Evolutionary conservation across 129 eudicot species (phyloP).

Genomic region (Arctium lappa): DNA sequence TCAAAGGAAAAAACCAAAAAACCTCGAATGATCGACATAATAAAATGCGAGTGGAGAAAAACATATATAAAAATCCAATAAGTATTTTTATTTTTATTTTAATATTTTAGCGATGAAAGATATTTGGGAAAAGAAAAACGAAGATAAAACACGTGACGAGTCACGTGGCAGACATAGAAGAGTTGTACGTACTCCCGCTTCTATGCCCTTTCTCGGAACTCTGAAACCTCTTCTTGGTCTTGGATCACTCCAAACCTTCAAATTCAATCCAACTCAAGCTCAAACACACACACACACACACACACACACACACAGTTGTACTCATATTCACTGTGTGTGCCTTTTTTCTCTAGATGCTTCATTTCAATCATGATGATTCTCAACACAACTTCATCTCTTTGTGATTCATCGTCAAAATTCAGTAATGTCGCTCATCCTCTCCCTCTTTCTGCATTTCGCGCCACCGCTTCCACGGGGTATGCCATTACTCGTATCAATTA

Average conservation of each 20-base stretch:
- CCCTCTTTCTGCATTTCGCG: conserved; percentile 26
- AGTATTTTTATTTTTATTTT: no score
- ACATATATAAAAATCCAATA: no score
- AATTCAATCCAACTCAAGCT: neutral
- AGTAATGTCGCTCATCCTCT: conserved; percentile 20
- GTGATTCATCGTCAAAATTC: conserved; percentile 20
- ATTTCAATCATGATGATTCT: conserved; percentile 26
- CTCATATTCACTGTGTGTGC: neutral
- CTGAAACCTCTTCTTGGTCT: conserved; percentile 16
- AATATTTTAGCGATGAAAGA: neutral
- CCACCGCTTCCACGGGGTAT: conserved; percentile 34
- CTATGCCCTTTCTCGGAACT: conserved; percentile 24
- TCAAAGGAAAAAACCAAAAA: neutral
- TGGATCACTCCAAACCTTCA: conserved; percentile 30
- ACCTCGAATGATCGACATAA: neutral
- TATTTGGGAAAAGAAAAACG: neutral
- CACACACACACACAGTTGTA: neutral
- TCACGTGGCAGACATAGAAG: conserved; percentile 56
- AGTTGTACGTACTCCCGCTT: conserved; percentile 15
- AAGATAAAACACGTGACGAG: conserved; percentile 1
- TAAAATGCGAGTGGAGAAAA: neutral
- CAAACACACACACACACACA: neutral
- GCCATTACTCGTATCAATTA: neutral
- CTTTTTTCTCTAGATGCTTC: conserved; percentile 4
- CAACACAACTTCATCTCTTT: conserved; percentile 13